A percentile compares a stretch with the other conserved stretches of the same genome.
These are phyloP conservation scores for Xanthoceras sorbifolium DNA, from an alignment of 345 rosid species.

Conservation along the genomic window DNA sequence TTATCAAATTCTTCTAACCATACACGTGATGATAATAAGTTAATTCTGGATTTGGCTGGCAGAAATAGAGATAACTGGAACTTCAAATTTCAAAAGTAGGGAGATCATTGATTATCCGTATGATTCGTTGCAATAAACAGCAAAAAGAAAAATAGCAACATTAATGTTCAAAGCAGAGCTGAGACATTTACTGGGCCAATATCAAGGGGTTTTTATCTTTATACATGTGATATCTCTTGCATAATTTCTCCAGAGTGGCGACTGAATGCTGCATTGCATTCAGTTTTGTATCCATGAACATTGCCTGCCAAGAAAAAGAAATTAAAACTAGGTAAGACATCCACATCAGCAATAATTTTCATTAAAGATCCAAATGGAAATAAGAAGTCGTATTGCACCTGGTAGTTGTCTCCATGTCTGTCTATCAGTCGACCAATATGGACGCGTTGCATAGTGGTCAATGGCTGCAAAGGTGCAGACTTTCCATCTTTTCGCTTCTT, in stretches of 20 bases:
- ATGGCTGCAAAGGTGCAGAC: conserved; percentile 67
- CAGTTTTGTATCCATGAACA: conserved; percentile 84
- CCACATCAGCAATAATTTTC: no score
- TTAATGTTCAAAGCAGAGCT: conserved; percentile 7
- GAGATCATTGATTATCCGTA: neutral
- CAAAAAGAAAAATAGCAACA: neutral
- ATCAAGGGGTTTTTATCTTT: conserved; percentile 67
- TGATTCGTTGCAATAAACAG: neutral
- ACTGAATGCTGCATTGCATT: conserved; percentile 86
- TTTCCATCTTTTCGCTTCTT: conserved; percentile 91
- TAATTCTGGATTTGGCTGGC: neutral
- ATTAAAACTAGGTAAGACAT: conserved; percentile 2
- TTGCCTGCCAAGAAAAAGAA: conserved; percentile 54
- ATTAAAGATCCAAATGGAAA: neutral
- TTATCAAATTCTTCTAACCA: neutral
- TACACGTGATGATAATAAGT: neutral
- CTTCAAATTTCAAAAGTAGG: neutral
- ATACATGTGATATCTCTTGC: conserved; percentile 58
- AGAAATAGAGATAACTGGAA: neutral
- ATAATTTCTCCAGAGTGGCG: conserved; percentile 65
- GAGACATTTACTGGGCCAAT: conserved; percentile 23
- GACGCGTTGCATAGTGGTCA: conserved; percentile 76
- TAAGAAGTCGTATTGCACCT: conserved; percentile 42
- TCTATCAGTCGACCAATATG: conserved; percentile 60
- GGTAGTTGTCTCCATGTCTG: conserved; percentile 75